Evolutionary conservation across 331 rosid species (phyloP).

Genomic region (Stylosanthes scabra): DNA sequence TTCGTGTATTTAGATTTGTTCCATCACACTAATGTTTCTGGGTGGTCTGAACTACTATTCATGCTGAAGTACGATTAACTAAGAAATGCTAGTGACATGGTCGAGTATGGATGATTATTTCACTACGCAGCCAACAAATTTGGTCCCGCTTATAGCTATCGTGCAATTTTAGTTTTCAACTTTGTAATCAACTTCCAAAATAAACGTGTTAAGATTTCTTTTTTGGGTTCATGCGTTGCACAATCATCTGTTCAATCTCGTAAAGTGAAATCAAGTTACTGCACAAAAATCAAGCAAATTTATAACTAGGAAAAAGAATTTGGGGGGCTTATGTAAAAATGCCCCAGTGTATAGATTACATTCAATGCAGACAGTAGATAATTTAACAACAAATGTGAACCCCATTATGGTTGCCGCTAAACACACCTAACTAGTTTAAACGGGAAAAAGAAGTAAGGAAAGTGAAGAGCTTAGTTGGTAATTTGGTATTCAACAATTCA

Average conservation of each 20-base stretch:
- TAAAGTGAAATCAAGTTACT: neutral
- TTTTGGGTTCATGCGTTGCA: neutral
- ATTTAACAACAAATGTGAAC: constrained; percentile 1
- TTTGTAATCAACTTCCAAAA: no score
- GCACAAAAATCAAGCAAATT: neutral
- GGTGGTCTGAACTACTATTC: no score
- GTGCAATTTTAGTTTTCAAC: no score
- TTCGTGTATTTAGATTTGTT: neutral
- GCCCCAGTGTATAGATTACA: constrained; percentile 12
- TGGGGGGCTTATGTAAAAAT: neutral
- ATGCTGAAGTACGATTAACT: no score
- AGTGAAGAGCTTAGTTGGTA: neutral
- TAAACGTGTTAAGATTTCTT: no score
- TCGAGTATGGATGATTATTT: no score
- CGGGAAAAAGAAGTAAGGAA: neutral
- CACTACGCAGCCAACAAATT: no score
- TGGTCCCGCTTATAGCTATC: no score
- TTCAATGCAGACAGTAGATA: neutral
- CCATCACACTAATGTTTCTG: no score
- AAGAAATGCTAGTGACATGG: no score
- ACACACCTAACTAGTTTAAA: neutral
- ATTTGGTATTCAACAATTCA: neutral
- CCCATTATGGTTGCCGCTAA: constrained; percentile 6
- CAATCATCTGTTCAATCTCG: neutral
- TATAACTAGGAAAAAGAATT: neutral